These are phyloP conservation scores for Colletotrichum orbiculare DNA, from an alignment of 2,329 filamentous ascomycete species.

Conservation along the genomic window DNA sequence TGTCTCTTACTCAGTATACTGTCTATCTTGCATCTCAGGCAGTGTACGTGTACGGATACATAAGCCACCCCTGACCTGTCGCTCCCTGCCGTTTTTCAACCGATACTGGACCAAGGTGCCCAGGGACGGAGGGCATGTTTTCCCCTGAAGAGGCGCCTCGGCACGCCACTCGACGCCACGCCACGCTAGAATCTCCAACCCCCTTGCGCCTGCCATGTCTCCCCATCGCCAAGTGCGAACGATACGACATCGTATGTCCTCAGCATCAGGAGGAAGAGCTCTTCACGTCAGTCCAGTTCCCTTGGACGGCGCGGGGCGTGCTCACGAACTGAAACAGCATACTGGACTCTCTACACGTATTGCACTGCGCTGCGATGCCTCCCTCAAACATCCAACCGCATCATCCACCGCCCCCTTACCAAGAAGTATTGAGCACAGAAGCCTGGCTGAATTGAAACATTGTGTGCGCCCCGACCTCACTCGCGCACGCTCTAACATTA, in stretches of 20 bases:
- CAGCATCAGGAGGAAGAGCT: conserved; percentile 13
- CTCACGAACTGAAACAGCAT: too few relatives aligned
- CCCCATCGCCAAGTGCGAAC: not conserved
- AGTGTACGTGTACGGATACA: too few relatives aligned
- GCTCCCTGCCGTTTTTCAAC: too few relatives aligned
- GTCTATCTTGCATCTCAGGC: too few relatives aligned
- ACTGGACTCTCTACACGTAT: too few relatives aligned
- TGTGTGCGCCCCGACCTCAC: conserved; percentile 21
- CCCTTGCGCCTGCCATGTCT: conserved; percentile 3
- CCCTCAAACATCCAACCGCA: not conserved
- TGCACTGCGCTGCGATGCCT: too few relatives aligned
- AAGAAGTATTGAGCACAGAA: not conserved
- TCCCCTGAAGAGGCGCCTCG: conserved; percentile 22
- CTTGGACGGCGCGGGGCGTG: too few relatives aligned
- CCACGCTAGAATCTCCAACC: conserved; percentile 7
- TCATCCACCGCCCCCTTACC: not conserved
- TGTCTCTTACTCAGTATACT: too few relatives aligned
- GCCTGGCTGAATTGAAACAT: conserved; percentile 32
- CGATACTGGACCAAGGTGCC: conserved; percentile 7
- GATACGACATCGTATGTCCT: not conserved
- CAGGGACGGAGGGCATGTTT: conserved; percentile 9
- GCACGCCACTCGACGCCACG: conserved; percentile 1
- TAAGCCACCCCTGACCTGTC: too few relatives aligned
- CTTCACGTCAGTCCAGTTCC: not conserved
- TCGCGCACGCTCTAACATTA: conserved; percentile 11